Percentiles rank a stretch among this genome's conserved stretches.
phyloP scores from a whole-genome alignment of 768 basidiomycete species.

The Nidularia sp. region DNA sequence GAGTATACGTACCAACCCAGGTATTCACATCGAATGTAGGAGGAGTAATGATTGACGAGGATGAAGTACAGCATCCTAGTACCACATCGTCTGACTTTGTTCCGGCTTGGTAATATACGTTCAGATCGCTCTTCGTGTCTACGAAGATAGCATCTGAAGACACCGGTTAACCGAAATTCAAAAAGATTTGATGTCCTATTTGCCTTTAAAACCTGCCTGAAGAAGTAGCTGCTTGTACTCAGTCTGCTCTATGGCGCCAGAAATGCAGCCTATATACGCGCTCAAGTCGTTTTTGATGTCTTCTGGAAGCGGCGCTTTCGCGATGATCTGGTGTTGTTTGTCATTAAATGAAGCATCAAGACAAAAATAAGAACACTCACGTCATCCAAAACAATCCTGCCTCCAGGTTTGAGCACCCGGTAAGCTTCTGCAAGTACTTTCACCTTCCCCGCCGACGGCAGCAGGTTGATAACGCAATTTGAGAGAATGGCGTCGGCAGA shows the following conservation, averaged over 20 bases:
- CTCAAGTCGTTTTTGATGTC: constrained; percentile 33
- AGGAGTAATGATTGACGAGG: neutral
- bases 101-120: constrained; percentile 20
- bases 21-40: constrained; percentile 36
- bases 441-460: constrained; percentile 36
- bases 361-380: constrained; percentile 23
- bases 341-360: neutral
- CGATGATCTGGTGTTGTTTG: constrained; percentile 34
- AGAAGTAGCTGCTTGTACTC: constrained; percentile 33
- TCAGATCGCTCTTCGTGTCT: constrained; percentile 36
- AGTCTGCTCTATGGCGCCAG: constrained; percentile 34
- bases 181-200: neutral
- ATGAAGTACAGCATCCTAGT: neutral
- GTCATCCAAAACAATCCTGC: constrained; percentile 47
- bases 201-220: constrained; percentile 38
- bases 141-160: constrained; percentile 33
- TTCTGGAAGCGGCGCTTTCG: constrained; percentile 38
- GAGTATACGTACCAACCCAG: constrained; percentile 33
- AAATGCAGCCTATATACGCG: constrained; percentile 40
- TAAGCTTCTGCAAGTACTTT: constrained; percentile 40
- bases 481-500: constrained; percentile 54
- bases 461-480: constrained; percentile 53
- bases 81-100: neutral
- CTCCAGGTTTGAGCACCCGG: constrained; percentile 52
- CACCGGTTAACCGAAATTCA: neutral